Evolutionary conservation across 495 filamentous ascomycete species (phyloP).

Genomic region (Lophium mytilinum): DNA sequence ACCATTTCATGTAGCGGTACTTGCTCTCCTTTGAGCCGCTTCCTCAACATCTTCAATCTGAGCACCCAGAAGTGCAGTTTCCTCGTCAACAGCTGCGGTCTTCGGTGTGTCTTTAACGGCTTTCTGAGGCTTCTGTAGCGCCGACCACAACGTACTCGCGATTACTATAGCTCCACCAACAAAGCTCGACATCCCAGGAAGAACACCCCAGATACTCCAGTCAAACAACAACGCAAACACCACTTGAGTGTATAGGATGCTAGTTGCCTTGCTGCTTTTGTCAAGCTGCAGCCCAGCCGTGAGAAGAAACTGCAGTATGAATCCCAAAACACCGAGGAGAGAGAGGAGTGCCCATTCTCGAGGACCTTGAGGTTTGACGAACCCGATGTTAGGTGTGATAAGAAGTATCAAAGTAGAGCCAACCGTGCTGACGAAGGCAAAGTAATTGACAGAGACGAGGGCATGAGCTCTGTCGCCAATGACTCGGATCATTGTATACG

Average conservation of each 20-base stretch:
- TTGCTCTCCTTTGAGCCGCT: too few relatives aligned
- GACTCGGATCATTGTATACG: slow-evolving; percentile 3
- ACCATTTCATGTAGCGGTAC: too few relatives aligned
- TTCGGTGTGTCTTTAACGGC: too few relatives aligned
- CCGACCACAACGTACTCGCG: neutral
- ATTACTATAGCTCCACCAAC: neutral
- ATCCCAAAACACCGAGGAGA: neutral
- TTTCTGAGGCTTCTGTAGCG: neutral
- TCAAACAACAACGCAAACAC: slow-evolving; percentile 4
- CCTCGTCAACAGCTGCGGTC: neutral
- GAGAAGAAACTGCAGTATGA: slow-evolving; percentile 3
- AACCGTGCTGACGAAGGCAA: slow-evolving; percentile 1
- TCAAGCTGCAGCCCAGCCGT: slow-evolving; percentile 1
- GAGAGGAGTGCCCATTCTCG: slow-evolving; percentile 1
- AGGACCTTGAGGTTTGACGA: neutral
- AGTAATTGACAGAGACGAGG: slow-evolving; percentile 7
- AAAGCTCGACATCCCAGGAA: neutral
- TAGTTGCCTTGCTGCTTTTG: neutral
- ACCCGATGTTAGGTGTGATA: neutral
- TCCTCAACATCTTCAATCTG: neutral
- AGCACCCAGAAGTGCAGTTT: neutral
- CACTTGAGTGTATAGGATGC: neutral
- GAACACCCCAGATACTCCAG: slow-evolving; percentile 1
- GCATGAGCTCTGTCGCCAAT: slow-evolving; percentile 3
- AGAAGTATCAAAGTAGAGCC: neutral